Conservation (phyloP, 208 protist species). For the Wallacemonas collosoma region DNA sequence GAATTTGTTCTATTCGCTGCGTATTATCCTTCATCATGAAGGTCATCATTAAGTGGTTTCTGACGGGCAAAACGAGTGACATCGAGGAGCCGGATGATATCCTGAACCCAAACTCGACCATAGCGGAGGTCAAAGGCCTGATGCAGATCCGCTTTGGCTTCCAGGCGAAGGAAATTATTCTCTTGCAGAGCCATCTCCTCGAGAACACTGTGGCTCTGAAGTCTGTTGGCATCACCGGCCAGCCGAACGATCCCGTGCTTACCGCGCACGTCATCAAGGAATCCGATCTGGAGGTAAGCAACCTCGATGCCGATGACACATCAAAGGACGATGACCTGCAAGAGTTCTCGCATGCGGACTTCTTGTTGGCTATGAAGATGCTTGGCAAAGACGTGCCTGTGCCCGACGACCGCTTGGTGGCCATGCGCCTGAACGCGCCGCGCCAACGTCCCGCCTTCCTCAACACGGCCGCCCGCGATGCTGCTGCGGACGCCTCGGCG, state of each 20-base stretch:
- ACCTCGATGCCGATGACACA: constrained; percentile 53
- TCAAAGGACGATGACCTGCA: constrained; percentile 61
- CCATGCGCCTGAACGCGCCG: constrained; percentile 60
- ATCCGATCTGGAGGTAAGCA: constrained; percentile 55
- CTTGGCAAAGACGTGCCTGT: constrained; percentile 69
- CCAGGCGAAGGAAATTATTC: constrained; percentile 49
- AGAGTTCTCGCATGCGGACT: constrained; percentile 84
- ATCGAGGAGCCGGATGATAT: constrained; percentile 68
- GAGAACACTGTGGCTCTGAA: constrained; percentile 53
- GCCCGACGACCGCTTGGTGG: constrained; percentile 58
- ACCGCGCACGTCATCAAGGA: constrained; percentile 61
- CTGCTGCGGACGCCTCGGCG: not conserved
- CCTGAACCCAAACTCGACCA: constrained; percentile 63
- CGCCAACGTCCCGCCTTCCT: constrained; percentile 67
- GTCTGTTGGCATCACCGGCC: constrained; percentile 46
- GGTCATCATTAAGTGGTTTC: constrained; percentile 69
- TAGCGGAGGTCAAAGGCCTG: constrained; percentile 82
- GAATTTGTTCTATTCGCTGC: not conserved
- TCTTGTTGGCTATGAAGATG: constrained; percentile 79
- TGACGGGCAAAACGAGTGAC: constrained; percentile 58
- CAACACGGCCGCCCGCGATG: constrained; percentile 25
- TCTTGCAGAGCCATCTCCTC: constrained; percentile 56
- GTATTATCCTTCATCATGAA: constrained; percentile 38
- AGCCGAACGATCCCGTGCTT: constrained; percentile 43
- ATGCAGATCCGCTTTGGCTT: constrained; percentile 89